Evolutionary conservation across 805 yeast species (phyloP).

Genomic region (Sugiyamaella smithiae): DNA sequence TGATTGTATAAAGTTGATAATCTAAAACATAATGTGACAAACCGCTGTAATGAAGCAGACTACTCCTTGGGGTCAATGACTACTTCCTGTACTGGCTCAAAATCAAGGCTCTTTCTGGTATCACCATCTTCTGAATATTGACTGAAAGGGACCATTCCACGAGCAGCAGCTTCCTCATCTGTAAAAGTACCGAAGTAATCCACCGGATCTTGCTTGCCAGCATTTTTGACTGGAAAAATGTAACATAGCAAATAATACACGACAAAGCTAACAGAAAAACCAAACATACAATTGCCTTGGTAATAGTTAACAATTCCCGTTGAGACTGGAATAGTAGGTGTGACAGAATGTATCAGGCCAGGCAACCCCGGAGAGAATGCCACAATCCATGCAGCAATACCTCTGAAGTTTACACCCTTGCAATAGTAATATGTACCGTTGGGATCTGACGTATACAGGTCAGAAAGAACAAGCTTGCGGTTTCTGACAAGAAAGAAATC

Average conservation of each 20-base stretch:
- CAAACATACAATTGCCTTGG: conserved; percentile 45
- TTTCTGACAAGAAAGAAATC: conserved; percentile 43
- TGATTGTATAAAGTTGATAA: neutral
- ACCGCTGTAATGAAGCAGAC: neutral
- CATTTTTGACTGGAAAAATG: conserved; percentile 39
- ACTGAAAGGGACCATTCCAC: conserved; percentile 15
- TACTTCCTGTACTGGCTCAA: neutral
- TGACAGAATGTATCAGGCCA: conserved; percentile 37
- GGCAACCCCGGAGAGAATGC: conserved; percentile 19
- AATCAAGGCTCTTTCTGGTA: too few relatives aligned
- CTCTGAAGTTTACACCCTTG: conserved; percentile 45
- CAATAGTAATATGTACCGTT: conserved; percentile 43
- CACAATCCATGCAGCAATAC: conserved; percentile 38
- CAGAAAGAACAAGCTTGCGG: conserved; percentile 39
- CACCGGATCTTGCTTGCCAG: conserved; percentile 36
- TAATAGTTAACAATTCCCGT: conserved; percentile 43
- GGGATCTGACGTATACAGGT: conserved; percentile 38
- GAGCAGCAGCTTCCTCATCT: conserved; percentile 27
- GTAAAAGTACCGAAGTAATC: conserved; percentile 36
- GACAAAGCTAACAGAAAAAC: conserved; percentile 34
- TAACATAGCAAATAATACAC: conserved; percentile 37
- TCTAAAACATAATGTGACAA: neutral
- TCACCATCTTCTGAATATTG: conserved; percentile 3
- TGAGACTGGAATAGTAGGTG: conserved; percentile 28
- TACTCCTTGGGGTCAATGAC: neutral